Conservation (phyloP, 495 filamentous ascomycete genomes). For the Lasiosphaeriaceae sp. region DNA sequence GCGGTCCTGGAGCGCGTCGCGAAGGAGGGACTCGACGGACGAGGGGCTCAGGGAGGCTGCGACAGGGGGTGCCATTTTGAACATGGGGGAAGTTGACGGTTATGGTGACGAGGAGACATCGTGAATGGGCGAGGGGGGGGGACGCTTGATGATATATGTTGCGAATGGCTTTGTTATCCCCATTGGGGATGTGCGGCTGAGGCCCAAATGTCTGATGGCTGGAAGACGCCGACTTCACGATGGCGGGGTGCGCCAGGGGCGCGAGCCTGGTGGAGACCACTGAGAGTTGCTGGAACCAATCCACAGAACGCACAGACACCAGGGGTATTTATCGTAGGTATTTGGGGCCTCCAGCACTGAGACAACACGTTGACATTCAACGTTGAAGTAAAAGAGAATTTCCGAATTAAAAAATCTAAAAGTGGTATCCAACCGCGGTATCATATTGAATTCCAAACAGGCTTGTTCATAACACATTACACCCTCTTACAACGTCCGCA, state of each 20-base stretch:
- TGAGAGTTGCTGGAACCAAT: no score
- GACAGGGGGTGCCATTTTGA: background rate
- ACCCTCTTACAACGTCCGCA: background rate
- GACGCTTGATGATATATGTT: background rate
- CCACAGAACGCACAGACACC: no score
- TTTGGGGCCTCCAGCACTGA: no score
- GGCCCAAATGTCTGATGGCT: background rate
- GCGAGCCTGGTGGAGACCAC: no score
- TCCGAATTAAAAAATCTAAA: no score
- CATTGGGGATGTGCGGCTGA: background rate
- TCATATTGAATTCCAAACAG: background rate
- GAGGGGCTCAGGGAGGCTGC: background rate
- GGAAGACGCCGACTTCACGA: background rate
- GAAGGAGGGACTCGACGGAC: slow-evolving; percentile 13
- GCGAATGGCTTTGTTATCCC: background rate
- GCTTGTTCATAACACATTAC: background rate
- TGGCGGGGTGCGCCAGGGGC: no score
- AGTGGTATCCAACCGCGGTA: background rate
- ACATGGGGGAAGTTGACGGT: no score
- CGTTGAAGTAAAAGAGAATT: no score
- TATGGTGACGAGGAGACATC: no score
- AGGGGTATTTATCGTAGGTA: no score
- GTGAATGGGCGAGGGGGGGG: no score
- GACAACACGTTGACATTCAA: no score
- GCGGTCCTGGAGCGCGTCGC: slow-evolving; percentile 29